Percentiles rank a stretch among this genome's conserved stretches.
Evolutionary conservation across 1,284 basidiomycete species (phyloP).

Genomic region (Agaricales sp.): DNA sequence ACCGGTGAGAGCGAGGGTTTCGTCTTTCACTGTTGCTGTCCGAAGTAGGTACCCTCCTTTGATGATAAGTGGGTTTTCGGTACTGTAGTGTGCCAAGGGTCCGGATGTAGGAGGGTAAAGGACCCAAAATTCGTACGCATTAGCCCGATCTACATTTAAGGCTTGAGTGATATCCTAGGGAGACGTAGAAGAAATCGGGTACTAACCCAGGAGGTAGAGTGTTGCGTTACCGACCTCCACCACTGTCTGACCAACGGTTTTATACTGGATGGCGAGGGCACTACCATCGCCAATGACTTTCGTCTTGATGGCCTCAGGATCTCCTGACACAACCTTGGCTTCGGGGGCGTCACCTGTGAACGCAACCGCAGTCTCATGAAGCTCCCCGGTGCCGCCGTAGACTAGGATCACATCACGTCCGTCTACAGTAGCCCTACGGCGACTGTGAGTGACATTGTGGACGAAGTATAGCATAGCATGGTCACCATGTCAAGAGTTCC

Average conservation of each 20-base stretch:
- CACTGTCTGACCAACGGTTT: slow-evolving; percentile 32
- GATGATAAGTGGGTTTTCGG: slow-evolving; percentile 30
- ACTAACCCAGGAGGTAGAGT: slow-evolving; percentile 34
- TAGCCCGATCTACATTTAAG: slow-evolving; percentile 27
- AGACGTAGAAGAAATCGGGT: not conserved
- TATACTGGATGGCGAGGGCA: slow-evolving; percentile 30
- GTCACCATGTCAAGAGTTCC: slow-evolving; percentile 39
- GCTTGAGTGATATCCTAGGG: not conserved
- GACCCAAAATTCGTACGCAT: slow-evolving; percentile 40
- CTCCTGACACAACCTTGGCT: slow-evolving; percentile 28
- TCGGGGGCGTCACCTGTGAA: slow-evolving; percentile 18
- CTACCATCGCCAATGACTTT: slow-evolving; percentile 18
- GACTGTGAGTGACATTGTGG: not conserved
- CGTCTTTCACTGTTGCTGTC: slow-evolving; percentile 21
- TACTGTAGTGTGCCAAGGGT: slow-evolving; percentile 25
- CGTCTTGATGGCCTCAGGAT: slow-evolving; percentile 25
- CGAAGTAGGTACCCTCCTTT: slow-evolving; percentile 40
- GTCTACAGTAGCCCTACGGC: slow-evolving; percentile 34
- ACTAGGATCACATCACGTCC: slow-evolving; percentile 34
- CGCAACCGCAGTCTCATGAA: slow-evolving; percentile 38
- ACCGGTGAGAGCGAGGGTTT: slow-evolving; percentile 28
- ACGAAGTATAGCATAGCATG: not conserved
- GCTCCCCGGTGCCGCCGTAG: slow-evolving; percentile 35
- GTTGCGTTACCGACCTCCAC: slow-evolving; percentile 27
- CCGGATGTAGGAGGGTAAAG: slow-evolving; percentile 29